Evolutionary conservation across 257 asterid species (phyloP), one percentile per base, ranked within the genome.

Genomic region (Anisodus tanguticus): DNA sequence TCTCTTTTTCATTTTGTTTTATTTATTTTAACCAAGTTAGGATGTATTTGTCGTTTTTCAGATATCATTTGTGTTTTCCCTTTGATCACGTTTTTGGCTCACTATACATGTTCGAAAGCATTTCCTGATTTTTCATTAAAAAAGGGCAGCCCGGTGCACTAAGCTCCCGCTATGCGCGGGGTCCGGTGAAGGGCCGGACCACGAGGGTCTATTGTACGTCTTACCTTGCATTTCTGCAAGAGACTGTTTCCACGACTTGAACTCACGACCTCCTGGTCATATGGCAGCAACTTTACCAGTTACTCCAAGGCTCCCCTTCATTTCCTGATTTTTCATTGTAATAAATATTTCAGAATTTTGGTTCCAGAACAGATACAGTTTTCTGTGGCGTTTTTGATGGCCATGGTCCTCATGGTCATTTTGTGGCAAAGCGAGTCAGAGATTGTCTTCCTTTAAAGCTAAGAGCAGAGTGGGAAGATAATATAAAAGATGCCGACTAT

Each of bases 361-460:
- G 80, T 35, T 82, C 64, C 17, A 59, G 59, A 57, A 43, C 41
- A 6, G 85, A 82, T 22, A 68, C 74, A 55, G 58, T 82, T 35
- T 82, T 82, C 64, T 82, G 85, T 69, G 85, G 85, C 4, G 58
- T 82, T 49, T 82, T 82, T 55, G 85, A 82, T 69, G 85, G 85
- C 31, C 85, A 82, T 68, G 85, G 85, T 22, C 85, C 31, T 26
- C 57, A 57, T 35, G 85, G 85, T 64, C 85, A 82, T 68, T 60
- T 67, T 43, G 85, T 82, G 53, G 67, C 85, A 53, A 66, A 64
- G 80, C 8, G 9, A 17, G 80, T 82, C 39, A 63, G 85, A 39
- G 85, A 82, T 37, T 80, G 72, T 35, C 41, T 80, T 51, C 83
- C 83, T 3, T 59, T 68, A n/a, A 57, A 66, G 13, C 13, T 80